These are phyloP conservation scores for Aspergillus flavus DNA, from an alignment of 2,329 filamentous ascomycete species.

Conservation along the genomic window DNA sequence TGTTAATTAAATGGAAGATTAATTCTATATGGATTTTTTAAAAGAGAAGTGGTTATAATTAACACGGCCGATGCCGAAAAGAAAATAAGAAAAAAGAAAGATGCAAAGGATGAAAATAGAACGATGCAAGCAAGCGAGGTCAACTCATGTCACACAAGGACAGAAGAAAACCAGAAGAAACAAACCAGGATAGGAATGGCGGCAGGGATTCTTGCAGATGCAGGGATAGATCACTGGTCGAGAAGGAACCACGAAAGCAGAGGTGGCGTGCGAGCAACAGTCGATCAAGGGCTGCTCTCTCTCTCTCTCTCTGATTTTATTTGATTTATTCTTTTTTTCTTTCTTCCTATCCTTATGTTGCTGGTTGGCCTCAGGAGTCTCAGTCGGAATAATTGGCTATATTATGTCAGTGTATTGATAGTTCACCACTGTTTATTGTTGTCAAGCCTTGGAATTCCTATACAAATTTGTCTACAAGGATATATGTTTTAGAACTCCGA, in stretches of 20 bases:
- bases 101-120: constrained; percentile 1
- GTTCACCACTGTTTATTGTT: not conserved
- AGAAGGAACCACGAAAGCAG: constrained; percentile 27
- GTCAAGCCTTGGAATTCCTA: not conserved
- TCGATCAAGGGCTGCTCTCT: constrained; percentile 16
- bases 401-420: not conserved
- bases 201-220: constrained; percentile 26
- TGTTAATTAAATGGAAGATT: not conserved
- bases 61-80: no score
- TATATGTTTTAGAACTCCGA: not conserved
- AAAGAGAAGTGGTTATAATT: no score
- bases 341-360: not conserved
- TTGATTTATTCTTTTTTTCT: not conserved
- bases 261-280: constrained; percentile 23
- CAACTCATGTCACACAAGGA: constrained; percentile 24
- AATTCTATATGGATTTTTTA: no score
- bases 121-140: constrained; percentile 26
- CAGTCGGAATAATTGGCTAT: not conserved
- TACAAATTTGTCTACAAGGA: not conserved
- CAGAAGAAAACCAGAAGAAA: constrained; percentile 17
- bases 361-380: not conserved
- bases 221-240: constrained; percentile 24
- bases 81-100: not conserved
- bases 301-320: not conserved
- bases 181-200: constrained; percentile 14